Evolutionary conservation across 768 basidiomycete genomes (phyloP).

Genomic region (Amanita rubescens): DNA sequence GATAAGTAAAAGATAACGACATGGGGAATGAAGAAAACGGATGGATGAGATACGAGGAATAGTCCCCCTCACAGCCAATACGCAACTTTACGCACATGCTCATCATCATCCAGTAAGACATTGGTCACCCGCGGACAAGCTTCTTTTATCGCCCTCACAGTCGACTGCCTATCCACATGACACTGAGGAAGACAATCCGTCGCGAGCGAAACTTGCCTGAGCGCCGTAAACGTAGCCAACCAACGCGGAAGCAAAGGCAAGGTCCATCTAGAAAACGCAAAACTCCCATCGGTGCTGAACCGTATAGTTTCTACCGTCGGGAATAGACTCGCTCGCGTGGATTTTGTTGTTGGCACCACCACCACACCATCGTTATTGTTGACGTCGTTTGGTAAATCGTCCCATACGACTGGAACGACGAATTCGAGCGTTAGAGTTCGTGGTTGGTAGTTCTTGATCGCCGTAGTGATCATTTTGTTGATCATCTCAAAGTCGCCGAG

Average conservation of each 20-base stretch:
- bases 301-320: slow-evolving; percentile 7
- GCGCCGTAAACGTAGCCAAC: slow-evolving; percentile 14
- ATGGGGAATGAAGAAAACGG: too few species aligned
- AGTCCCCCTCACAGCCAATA: neutral
- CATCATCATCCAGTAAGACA: slow-evolving; percentile 9
- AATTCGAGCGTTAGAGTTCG: slow-evolving; percentile 11
- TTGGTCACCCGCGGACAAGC: slow-evolving; percentile 8
- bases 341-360: neutral
- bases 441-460: slow-evolving; percentile 4
- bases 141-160: slow-evolving; percentile 8
- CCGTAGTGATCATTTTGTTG: slow-evolving; percentile 5
- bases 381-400: neutral
- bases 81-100: slow-evolving; percentile 1
- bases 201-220: slow-evolving; percentile 12
- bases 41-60: neutral
- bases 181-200: slow-evolving; percentile 12
- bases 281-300: slow-evolving; percentile 16
- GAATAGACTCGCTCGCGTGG: neutral
- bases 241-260: slow-evolving; percentile 14
- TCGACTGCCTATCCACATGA: neutral
- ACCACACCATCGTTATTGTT: neutral
- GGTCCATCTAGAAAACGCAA: slow-evolving; percentile 17
- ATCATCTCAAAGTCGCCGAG: slow-evolving; percentile 13
- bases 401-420: slow-evolving; percentile 10
- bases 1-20: neutral